phyloP scores from a whole-genome alignment of 306 rosid species.

The Cicer arietinum region DNA sequence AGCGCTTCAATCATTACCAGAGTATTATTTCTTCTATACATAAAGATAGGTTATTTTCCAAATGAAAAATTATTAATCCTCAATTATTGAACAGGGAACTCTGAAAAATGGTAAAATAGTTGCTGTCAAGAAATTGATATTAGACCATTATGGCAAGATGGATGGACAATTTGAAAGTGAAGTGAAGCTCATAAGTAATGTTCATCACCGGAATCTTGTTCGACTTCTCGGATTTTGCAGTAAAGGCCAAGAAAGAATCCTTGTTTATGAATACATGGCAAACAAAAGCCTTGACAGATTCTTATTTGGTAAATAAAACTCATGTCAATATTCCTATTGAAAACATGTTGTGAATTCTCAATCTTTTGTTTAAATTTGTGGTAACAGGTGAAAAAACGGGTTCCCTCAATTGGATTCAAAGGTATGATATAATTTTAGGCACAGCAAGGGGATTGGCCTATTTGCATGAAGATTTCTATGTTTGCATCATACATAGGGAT shows the following conservation, averaged over 20 bases:
- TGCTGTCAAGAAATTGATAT: constrained; percentile 66
- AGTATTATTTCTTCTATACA: neutral
- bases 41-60: neutral
- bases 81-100: constrained; percentile 58
- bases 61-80: neutral
- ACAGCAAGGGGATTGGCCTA: constrained; percentile 72
- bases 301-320: constrained; percentile 64
- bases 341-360: constrained; percentile 7
- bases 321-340: neutral
- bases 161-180: constrained; percentile 66
- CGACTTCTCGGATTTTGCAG: constrained; percentile 76
- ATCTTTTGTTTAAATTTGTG: neutral
- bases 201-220: constrained; percentile 71
- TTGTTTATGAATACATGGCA: constrained; percentile 73
- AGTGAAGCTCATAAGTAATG: constrained; percentile 74
- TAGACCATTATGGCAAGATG: constrained; percentile 54
- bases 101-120: constrained; percentile 68
- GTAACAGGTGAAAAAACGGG: constrained; percentile 56
- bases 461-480: constrained; percentile 75
- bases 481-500: constrained; percentile 79
- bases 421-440: constrained; percentile 64
- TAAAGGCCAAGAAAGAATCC: constrained; percentile 70
- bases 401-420: constrained; percentile 65
- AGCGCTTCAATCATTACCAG: too few relatives aligned
- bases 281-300: constrained; percentile 67